A percentile compares a stretch with the other conserved stretches of the same genome.
These are phyloP conservation scores for Aurinia saxatilis DNA, from an alignment of 345 rosid genomes.

Conservation along the genomic window DNA sequence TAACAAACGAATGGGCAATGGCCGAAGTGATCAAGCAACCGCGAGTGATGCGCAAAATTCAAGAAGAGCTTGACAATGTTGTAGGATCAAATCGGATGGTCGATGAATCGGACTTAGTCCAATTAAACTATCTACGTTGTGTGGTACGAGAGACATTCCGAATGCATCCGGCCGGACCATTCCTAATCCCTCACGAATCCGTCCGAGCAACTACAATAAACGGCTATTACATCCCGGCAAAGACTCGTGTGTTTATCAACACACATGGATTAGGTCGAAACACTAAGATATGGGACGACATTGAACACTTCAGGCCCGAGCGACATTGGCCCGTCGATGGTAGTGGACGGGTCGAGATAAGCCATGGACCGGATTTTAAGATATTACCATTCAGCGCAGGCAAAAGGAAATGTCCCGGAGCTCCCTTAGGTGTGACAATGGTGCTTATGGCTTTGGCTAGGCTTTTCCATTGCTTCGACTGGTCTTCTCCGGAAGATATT, in stretches of 20 bases:
- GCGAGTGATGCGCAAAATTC: conserved; percentile 55
- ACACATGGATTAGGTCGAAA: conserved; percentile 90
- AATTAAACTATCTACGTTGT: conserved; percentile 74
- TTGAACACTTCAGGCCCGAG: conserved; percentile 76
- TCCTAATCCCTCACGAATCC: conserved; percentile 87
- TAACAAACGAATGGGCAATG: conserved; percentile 98
- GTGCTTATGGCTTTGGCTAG: conserved; percentile 85
- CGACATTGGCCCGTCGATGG: conserved; percentile 58
- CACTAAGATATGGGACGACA: conserved; percentile 52
- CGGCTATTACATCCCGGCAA: conserved; percentile 70
- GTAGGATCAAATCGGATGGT: conserved; percentile 74
- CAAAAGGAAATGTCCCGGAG: conserved; percentile 88
- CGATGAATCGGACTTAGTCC: conserved; percentile 49
- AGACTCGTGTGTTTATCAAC: conserved; percentile 82
- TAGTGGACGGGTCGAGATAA: conserved; percentile 69
- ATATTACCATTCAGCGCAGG: conserved; percentile 89
- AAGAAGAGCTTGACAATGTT: conserved; percentile 57
- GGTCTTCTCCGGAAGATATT: conserved; percentile 52
- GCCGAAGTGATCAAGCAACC: conserved; percentile 85
- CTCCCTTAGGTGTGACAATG: conserved; percentile 80
- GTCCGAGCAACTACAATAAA: conserved; percentile 55
- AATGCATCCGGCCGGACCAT: conserved; percentile 95
- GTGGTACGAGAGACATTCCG: conserved; percentile 92
- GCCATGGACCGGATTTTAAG: conserved; percentile 84
- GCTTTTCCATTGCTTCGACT: conserved; percentile 78